Base-by-base conservation (phyloP, 495 filamentous ascomycete species). In the Aspergillus heteromorphus region DNA sequence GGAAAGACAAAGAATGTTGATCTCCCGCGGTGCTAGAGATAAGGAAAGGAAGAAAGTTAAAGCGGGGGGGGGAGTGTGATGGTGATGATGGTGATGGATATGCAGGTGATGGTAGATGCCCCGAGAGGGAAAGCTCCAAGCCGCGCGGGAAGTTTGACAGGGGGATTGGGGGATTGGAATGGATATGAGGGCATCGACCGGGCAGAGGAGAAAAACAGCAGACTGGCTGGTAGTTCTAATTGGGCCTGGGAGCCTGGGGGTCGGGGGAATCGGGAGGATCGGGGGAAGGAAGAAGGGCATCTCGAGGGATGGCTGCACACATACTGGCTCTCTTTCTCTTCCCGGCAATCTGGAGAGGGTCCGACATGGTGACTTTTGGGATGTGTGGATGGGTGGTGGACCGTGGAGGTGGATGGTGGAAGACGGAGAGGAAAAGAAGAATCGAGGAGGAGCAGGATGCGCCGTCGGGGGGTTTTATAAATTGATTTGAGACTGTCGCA, bases 301-400 rank as follows among this genome's bases (percentile, higher is more conserved):
- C 18, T 18, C 51, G 42, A 43, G 47, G 47, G 23, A 31, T 34
- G 11, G 34, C 30, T 25, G 30, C 4, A 58, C 4, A 58, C 48
- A 38, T 54, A 68, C 71, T 65, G 72, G 79, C 78, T 72, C 77
- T 65, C 65, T 80, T 80, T 63, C 73, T 71, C 61, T 76, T 73
- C 41, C 73, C 74, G 34, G 73, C 73, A n/a, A 69, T 65, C 55
- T 74, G 69, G 52, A 72, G 58, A 49, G 55, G 40, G 17, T 71
- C 65, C n/a, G 71, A 73, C 72, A 73, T 73, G 36, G 42, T 64
- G n/a, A n/a, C n/a, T n/a, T n/a, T n/a, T n/a, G n/a, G n/a, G n/a
- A n/a, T n/a, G 41, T 43, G 30, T 51, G 10, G 23, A 29, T 27
- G 29, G 34, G 43, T 23, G 11, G n/a, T 42, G 27, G 10, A 8